Percentiles rank a stretch among this genome's conserved stretches.
Evolutionary conservation across 2,329 filamentous ascomycete species (phyloP).

Genomic region (Phialophora tarda): DNA sequence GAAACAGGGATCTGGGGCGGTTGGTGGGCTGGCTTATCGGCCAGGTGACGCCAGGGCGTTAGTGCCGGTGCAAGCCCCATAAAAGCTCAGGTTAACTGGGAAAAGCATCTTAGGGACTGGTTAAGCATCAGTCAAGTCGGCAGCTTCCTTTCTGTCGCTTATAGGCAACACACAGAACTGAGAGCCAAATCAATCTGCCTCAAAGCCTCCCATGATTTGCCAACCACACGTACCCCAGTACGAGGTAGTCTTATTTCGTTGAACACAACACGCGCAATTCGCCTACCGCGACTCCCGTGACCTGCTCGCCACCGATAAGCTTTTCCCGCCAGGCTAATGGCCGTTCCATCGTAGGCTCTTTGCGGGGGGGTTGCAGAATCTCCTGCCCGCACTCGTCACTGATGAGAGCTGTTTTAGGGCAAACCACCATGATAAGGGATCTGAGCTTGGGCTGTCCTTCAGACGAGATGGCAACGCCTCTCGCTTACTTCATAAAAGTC

Average conservation of each 20-base stretch:
- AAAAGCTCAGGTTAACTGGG: neutral
- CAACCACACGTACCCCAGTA: neutral
- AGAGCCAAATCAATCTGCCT: neutral
- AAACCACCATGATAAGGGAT: constrained; percentile 23
- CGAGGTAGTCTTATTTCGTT: neutral
- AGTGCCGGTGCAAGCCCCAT: neutral
- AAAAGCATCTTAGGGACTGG: constrained; percentile 1
- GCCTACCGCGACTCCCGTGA: neutral
- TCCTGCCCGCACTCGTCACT: neutral
- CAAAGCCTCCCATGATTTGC: neutral
- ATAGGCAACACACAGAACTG: neutral
- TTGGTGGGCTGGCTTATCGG: neutral
- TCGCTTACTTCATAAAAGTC: constrained; percentile 20
- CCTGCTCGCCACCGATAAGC: constrained; percentile 27
- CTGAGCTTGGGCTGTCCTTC: constrained; percentile 16
- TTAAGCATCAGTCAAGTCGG: constrained; percentile 5
- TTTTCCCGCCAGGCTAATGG: constrained; percentile 6
- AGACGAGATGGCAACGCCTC: constrained; percentile 19
- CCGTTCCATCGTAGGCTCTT: constrained; percentile 3
- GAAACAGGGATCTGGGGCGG: neutral
- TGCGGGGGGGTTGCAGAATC: constrained; percentile 18
- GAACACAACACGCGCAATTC: neutral
- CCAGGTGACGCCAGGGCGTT: constrained; percentile 1
- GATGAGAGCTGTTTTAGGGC: constrained; percentile 9
- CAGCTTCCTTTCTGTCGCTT: constrained; percentile 6